Percentiles rank a stretch among this genome's conserved stretches.
These are phyloP conservation scores for Mycena crocata DNA, from an alignment of 768 basidiomycete genomes.

Conservation along the genomic window DNA sequence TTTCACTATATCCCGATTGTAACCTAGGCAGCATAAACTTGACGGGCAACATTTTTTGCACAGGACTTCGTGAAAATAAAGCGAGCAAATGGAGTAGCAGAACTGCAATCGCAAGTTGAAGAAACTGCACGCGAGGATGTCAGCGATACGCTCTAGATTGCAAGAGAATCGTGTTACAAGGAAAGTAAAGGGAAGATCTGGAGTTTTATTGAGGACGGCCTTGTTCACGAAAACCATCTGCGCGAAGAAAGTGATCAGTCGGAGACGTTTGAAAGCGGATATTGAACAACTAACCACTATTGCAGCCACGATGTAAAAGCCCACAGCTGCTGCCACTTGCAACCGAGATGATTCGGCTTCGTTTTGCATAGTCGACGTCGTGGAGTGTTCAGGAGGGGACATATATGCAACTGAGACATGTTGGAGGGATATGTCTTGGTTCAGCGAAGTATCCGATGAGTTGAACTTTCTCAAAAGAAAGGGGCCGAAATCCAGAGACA, in stretches of 20 bases:
- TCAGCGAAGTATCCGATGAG: too few species aligned
- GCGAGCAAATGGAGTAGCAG: constrained; percentile 55
- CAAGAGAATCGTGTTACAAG: constrained; percentile 34
- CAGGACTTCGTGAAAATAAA: constrained; percentile 37
- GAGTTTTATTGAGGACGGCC: constrained; percentile 60
- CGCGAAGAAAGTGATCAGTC: not conserved
- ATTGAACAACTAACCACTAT: constrained; percentile 54
- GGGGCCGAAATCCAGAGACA: too few species aligned
- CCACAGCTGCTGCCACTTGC: constrained; percentile 60
- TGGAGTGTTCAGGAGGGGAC: too few species aligned
- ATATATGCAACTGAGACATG: too few species aligned
- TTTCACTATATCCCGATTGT: constrained; percentile 47
- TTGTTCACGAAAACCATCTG: constrained; percentile 51
- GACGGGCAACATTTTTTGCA: constrained; percentile 9
- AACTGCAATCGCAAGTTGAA: constrained; percentile 63
- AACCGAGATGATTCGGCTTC: constrained; percentile 25
- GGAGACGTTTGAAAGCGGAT: not conserved
- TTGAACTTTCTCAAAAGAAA: too few species aligned
- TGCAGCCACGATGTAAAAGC: constrained; percentile 66
- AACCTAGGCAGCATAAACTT: constrained; percentile 54
- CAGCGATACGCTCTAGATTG: not conserved
- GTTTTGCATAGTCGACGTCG: not conserved
- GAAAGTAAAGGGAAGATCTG: constrained; percentile 60
- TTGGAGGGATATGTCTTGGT: too few species aligned
- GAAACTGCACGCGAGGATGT: constrained; percentile 35